Percentiles rank a stretch among this genome's conserved stretches.
phyloP scores from a whole-genome alignment of 495 filamentous ascomycete genomes.

The Talaromyces adpressus region DNA sequence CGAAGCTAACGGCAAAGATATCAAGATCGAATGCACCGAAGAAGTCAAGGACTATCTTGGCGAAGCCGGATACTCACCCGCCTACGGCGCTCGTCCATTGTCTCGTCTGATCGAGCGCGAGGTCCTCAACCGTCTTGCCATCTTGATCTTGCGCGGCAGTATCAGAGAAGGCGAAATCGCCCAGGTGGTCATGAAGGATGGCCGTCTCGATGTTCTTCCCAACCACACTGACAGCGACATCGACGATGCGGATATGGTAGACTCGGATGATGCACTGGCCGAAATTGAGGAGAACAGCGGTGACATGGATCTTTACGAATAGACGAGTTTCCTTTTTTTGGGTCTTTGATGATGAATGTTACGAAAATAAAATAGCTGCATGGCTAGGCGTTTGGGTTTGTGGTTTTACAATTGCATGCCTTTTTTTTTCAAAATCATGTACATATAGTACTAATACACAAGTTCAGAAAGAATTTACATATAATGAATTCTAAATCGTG shows the following conservation, averaged over 20 bases:
- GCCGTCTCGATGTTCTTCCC: constrained; percentile 69
- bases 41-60: constrained; percentile 89
- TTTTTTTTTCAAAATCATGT: neutral
- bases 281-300: constrained; percentile 53
- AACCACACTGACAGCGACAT: constrained; percentile 72
- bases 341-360: neutral
- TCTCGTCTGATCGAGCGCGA: constrained; percentile 87
- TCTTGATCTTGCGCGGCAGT: constrained; percentile 77
- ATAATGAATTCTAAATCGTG: neutral
- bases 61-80: constrained; percentile 81
- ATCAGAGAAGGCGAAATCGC: constrained; percentile 82
- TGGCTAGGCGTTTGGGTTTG: neutral
- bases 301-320: constrained; percentile 74
- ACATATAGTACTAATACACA: neutral
- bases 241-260: constrained; percentile 63
- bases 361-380: neutral
- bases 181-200: constrained; percentile 66
- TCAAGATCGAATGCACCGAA: constrained; percentile 66
- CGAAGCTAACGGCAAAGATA: constrained; percentile 68
- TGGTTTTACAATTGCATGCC: neutral
- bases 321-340: constrained; percentile 12
- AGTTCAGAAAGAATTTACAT: neutral
- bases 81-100: constrained; percentile 86
- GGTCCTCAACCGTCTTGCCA: constrained; percentile 85
- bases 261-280: constrained; percentile 62